These are phyloP conservation scores for Trypanosoma lewisi DNA, from an alignment of 208 protist species.

Conservation along the genomic window DNA sequence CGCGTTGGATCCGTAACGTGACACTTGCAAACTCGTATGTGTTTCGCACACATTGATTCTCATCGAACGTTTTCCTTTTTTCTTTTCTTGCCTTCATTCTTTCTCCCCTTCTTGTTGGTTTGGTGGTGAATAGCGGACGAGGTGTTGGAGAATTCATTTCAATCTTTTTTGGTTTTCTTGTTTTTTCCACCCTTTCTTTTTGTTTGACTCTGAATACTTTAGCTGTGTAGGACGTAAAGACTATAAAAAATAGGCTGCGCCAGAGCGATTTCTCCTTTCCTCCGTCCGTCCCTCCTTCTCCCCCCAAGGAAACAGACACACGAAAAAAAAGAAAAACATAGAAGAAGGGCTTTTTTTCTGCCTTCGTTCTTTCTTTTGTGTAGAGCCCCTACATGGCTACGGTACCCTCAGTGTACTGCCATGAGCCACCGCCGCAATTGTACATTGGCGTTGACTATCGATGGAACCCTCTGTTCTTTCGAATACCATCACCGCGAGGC, in stretches of 20 bases:
- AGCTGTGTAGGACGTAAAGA: not conserved
- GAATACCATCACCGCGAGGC: conserved; percentile 12
- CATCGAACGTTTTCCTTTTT: not conserved
- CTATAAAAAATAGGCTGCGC: not conserved
- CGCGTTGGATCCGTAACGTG: conserved; percentile 90
- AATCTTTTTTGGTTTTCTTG: not conserved
- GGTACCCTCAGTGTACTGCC: conserved; percentile 5
- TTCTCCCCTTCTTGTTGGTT: conserved; percentile 20
- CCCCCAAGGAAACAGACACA: too few species aligned
- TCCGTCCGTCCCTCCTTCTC: too few species aligned
- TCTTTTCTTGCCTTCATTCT: conserved; percentile 12
- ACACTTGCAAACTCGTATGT: conserved; percentile 83
- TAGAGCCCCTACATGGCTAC: not conserved
- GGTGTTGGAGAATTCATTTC: too few species aligned
- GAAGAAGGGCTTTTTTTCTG: too few species aligned
- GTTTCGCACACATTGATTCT: conserved; percentile 53
- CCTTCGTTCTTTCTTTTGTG: too few species aligned
- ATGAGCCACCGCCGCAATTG: conserved; percentile 26
- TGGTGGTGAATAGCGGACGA: not conserved
- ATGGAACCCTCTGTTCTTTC: conserved; percentile 40
- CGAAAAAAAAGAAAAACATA: too few species aligned
- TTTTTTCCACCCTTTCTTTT: not conserved
- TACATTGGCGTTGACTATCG: conserved; percentile 31
- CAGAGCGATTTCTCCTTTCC: not conserved
- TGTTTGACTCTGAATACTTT: not conserved